These are phyloP conservation scores for Calonectria henricotiae DNA, from an alignment of 2,329 filamentous ascomycete genomes.

Conservation along the genomic window DNA sequence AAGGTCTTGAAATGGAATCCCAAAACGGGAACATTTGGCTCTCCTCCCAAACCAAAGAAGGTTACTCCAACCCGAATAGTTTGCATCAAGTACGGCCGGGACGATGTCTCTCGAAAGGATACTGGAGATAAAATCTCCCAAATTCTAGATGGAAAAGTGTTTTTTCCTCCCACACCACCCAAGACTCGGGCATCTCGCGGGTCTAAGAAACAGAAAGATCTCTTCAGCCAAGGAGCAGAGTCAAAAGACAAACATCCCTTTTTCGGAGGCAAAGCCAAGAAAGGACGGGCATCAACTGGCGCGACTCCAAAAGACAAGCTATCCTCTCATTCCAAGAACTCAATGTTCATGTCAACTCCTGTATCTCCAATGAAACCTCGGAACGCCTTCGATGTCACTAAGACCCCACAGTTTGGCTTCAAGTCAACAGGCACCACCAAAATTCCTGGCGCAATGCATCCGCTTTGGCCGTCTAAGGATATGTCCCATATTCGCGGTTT, in stretches of 20 bases:
- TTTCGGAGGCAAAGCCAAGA: slow-evolving; percentile 59
- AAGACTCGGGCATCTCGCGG: slow-evolving; percentile 52
- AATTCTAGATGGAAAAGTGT: slow-evolving; percentile 67
- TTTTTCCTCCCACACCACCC: slow-evolving; percentile 48
- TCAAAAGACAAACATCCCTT: slow-evolving; percentile 62
- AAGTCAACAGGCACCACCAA: slow-evolving; percentile 68
- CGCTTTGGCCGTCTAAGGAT: slow-evolving; percentile 80
- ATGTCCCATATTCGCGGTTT: slow-evolving; percentile 76
- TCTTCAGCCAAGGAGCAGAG: slow-evolving; percentile 44
- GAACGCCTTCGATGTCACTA: slow-evolving; percentile 52
- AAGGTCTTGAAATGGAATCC: slow-evolving; percentile 73
- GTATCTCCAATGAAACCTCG: slow-evolving; percentile 66
- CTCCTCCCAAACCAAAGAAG: slow-evolving; percentile 72
- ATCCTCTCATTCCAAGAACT: slow-evolving; percentile 55
- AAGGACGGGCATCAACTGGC: slow-evolving; percentile 40
- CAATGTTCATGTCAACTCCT: slow-evolving; percentile 70
- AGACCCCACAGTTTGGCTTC: slow-evolving; percentile 63
- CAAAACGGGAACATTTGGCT: slow-evolving; percentile 75
- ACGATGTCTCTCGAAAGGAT: slow-evolving; percentile 61
- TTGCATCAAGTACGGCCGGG: slow-evolving; percentile 73
- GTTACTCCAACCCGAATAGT: slow-evolving; percentile 63
- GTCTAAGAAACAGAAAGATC: slow-evolving; percentile 47
- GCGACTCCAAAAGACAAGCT: slow-evolving; percentile 49
- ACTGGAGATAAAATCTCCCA: slow-evolving; percentile 76
- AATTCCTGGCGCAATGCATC: slow-evolving; percentile 77